These are phyloP conservation scores for Eimeria praecox DNA, from an alignment of 169 alveolate genomes.

Conservation along the genomic window DNA sequence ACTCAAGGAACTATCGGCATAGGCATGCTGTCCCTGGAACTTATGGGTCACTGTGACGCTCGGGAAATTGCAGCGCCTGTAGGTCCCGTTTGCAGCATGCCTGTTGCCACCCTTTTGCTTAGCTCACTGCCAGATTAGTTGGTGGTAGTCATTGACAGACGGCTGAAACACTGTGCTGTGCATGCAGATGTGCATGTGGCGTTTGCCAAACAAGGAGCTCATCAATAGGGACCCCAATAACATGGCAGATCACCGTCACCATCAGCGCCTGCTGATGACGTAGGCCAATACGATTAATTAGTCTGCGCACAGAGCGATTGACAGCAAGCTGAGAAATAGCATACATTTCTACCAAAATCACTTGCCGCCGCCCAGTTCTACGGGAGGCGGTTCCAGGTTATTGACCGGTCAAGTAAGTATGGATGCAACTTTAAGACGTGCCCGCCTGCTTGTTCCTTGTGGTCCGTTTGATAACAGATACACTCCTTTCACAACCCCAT, in stretches of 20 bases:
- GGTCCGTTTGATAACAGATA: conserved; percentile 69
- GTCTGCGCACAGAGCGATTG: neutral
- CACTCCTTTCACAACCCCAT: conserved; percentile 93
- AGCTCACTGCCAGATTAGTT: neutral
- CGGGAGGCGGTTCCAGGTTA: neutral
- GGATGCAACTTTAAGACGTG: neutral
- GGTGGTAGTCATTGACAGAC: neutral
- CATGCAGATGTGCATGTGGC: conserved; percentile 92
- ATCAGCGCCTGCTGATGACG: conserved; percentile 92
- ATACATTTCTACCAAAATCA: neutral
- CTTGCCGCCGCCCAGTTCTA: neutral
- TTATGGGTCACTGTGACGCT: conserved; percentile 84
- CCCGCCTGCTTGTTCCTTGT: neutral
- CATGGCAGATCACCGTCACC: conserved; percentile 93
- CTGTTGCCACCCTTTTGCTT: neutral
- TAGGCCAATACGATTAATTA: conserved; percentile 21
- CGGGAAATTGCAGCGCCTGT: conserved; percentile 82
- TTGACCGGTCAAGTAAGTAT: neutral
- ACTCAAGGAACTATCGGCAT: conserved; percentile 92
- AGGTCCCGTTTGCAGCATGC: neutral
- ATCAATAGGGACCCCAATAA: conserved; percentile 91
- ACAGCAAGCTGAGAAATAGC: neutral
- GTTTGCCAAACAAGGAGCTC: conserved; percentile 92
- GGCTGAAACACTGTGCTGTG: conserved; percentile 6
- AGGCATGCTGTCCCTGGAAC: conserved; percentile 92